A percentile compares a stretch with the other conserved stretches of the same genome.
phyloP scores from a whole-genome alignment of 371 early-diverging fungal species.

The Gilbertella persicaria region DNA sequence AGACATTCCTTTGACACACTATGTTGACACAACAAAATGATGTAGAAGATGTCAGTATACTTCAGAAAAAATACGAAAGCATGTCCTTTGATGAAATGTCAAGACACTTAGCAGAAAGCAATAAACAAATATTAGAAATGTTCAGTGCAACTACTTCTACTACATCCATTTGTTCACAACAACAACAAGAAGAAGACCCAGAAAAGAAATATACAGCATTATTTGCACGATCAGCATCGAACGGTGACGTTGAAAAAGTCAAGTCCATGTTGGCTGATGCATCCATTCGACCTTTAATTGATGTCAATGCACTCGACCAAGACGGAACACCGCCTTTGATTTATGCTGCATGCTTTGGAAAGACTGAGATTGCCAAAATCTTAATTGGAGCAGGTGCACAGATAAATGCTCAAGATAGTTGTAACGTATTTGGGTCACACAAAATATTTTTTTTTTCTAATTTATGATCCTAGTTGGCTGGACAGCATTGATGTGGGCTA shows the following conservation, averaged over 20 bases:
- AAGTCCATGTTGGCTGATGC: conserved; percentile 61
- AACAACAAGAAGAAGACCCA: conserved; percentile 38
- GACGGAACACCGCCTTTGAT: conserved; percentile 87
- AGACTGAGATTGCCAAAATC: conserved; percentile 64
- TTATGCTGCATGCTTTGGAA: conserved; percentile 90
- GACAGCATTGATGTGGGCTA: conserved; percentile 97
- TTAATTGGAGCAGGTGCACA: conserved; percentile 77
- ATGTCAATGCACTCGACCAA: conserved; percentile 80
- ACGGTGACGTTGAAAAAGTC: conserved; percentile 92
- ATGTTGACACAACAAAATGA: not conserved
- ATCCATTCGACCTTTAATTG: conserved; percentile 53
- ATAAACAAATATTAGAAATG: conserved; percentile 41
- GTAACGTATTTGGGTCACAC: conserved; percentile 30
- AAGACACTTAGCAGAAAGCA: conserved; percentile 43
- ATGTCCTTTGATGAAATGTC: conserved; percentile 53
- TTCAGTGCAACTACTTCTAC: conserved; percentile 14
- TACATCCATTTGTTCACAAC: conserved; percentile 4
- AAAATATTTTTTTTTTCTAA: too few species aligned
- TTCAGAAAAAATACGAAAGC: conserved; percentile 42
- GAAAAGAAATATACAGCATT: conserved; percentile 54
- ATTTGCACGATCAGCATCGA: conserved; percentile 70
- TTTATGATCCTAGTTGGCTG: conserved; percentile 71
- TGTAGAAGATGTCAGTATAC: conserved; percentile 7
- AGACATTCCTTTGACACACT: too few species aligned
- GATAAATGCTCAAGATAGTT: conserved; percentile 75